Evolutionary conservation across 805 yeast genomes (phyloP).

Genomic region (Zygosaccharomyces rouxii): DNA sequence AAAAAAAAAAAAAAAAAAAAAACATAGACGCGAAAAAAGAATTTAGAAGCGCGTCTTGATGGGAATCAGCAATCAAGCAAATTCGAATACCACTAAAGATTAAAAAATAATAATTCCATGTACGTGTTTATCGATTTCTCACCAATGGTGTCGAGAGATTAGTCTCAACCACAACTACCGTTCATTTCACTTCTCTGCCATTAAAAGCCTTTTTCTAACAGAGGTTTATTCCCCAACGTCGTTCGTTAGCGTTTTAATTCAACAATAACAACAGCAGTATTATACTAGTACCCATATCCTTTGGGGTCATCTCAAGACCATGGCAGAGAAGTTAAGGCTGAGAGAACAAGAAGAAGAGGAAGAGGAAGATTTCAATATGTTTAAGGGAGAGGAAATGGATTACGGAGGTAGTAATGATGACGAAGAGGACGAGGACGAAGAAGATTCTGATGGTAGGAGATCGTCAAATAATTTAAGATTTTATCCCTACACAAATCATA

Average conservation of each 20-base stretch:
- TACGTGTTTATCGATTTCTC: not conserved
- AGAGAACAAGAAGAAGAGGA: slow-evolving; percentile 14
- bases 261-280: not conserved
- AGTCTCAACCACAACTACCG: not conserved
- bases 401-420: not conserved
- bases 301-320: not conserved
- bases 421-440: slow-evolving; percentile 4
- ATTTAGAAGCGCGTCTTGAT: slow-evolving; percentile 1
- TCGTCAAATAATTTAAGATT: slow-evolving; percentile 27
- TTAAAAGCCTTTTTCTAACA: not conserved
- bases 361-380: not conserved
- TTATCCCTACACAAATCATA: slow-evolving; percentile 29
- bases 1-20: not conserved
- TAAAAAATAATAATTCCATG: not conserved
- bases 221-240: not conserved
- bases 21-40: slow-evolving; percentile 4
- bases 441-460: not conserved
- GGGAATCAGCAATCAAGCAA: not conserved
- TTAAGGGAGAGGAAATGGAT: not conserved
- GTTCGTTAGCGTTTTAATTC: not conserved
- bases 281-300: not conserved
- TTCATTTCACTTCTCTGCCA: not conserved
- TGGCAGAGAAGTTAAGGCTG: slow-evolving; percentile 5
- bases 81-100: not conserved
- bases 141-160: not conserved